Conservation (phyloP, 331 rosid species). For the Telfairia occidentalis region DNA sequence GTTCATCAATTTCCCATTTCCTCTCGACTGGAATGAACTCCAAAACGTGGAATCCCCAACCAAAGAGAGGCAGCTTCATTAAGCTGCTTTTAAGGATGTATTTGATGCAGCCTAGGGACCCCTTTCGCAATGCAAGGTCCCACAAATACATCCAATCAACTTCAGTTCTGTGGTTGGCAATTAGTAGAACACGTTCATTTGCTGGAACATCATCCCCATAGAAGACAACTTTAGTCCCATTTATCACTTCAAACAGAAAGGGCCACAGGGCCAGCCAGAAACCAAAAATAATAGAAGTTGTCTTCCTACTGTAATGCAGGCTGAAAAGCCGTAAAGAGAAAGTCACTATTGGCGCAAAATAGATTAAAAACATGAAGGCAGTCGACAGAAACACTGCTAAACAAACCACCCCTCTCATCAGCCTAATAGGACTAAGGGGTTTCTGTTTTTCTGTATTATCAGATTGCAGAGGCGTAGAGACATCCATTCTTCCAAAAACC, state of each 20-base stretch:
- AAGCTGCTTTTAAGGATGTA: conserved; percentile 81
- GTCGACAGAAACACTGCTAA: conserved; percentile 74
- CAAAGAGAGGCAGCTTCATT: conserved; percentile 84
- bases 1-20: conserved; percentile 84
- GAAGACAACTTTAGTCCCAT: conserved; percentile 66
- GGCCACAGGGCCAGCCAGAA: conserved; percentile 90
- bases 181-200: conserved; percentile 70
- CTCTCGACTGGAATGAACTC: conserved; percentile 92
- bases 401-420: conserved; percentile 67
- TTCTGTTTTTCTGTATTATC: conserved; percentile 44
- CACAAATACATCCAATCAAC: conserved; percentile 99
- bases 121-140: conserved; percentile 79
- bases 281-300: conserved; percentile 48
- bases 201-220: conserved; percentile 64
- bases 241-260: conserved; percentile 66
- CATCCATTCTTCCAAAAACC: conserved; percentile 54
- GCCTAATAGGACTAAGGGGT: conserved; percentile 52
- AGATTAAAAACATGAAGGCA: conserved; percentile 60
- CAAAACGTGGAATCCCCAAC: conserved; percentile 91
- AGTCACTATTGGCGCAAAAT: conserved; percentile 47
- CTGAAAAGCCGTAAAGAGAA: conserved; percentile 42
- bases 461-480: conserved; percentile 26
- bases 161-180: conserved; percentile 90
- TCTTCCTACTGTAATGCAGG: conserved; percentile 53
- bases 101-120: conserved; percentile 65